A percentile compares a stretch with the other conserved stretches of the same genome.
Evolutionary conservation across 2,329 filamentous ascomycete species (phyloP).

Genomic region (Pseudogymnoascus sp.): DNA sequence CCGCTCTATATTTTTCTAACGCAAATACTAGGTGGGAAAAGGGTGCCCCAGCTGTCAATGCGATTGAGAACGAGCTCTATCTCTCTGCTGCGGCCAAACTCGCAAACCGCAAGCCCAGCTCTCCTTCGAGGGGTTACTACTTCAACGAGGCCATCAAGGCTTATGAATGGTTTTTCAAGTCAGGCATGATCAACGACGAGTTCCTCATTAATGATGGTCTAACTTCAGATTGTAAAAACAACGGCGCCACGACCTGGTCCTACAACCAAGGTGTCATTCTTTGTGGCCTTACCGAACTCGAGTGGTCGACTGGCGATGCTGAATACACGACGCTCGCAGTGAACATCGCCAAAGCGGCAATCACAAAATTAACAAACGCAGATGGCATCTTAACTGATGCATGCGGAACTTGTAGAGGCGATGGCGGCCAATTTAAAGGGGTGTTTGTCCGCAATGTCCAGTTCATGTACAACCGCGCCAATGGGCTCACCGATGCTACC

Average conservation of each 20-base stretch:
- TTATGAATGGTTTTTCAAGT: slow-evolving; percentile 42
- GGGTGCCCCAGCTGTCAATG: slow-evolving; percentile 42
- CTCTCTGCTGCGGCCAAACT: slow-evolving; percentile 45
- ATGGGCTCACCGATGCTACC: slow-evolving; percentile 33
- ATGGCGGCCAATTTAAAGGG: slow-evolving; percentile 62
- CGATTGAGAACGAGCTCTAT: slow-evolving; percentile 50
- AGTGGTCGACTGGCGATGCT: slow-evolving; percentile 38
- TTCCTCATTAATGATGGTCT: slow-evolving; percentile 47
- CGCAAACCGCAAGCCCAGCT: slow-evolving; percentile 46
- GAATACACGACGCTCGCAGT: slow-evolving; percentile 39
- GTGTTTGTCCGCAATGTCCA: slow-evolving; percentile 58
- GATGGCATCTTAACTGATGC: slow-evolving; percentile 43
- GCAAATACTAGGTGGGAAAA: slow-evolving; percentile 41
- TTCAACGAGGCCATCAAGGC: slow-evolving; percentile 44
- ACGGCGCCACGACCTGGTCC: slow-evolving; percentile 35
- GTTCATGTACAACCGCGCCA: slow-evolving; percentile 39
- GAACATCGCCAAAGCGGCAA: slow-evolving; percentile 46
- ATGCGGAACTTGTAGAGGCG: slow-evolving; percentile 40
- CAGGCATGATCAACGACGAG: slow-evolving; percentile 38
- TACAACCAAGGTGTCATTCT: slow-evolving; percentile 57
- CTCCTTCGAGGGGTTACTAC: slow-evolving; percentile 41
- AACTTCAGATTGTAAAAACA: slow-evolving; percentile 41
- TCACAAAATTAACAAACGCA: slow-evolving; percentile 36
- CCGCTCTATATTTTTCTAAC: neutral
- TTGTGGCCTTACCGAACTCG: slow-evolving; percentile 47